Evolutionary conservation across 805 yeast genomes (phyloP).

Genomic region (Pichia kluyveri): DNA sequence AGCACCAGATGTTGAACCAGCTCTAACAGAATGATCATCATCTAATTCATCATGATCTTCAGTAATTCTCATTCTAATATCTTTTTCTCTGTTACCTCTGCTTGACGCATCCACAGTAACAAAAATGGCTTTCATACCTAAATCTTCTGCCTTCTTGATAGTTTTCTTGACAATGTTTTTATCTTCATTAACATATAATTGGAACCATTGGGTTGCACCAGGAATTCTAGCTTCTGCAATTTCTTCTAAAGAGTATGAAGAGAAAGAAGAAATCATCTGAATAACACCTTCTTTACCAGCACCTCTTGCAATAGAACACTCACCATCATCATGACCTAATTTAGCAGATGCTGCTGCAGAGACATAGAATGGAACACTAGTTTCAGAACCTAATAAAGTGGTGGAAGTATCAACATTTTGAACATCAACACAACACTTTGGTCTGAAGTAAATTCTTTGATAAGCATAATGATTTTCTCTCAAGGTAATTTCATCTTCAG

Average conservation of each 20-base stretch:
- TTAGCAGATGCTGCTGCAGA: conserved; percentile 89
- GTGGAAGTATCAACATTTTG: conserved; percentile 58
- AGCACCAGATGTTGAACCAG: conserved; percentile 81
- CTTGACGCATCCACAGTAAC: conserved; percentile 92
- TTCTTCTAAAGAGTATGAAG: conserved; percentile 83
- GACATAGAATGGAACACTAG: conserved; percentile 73
- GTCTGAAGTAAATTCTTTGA: conserved; percentile 82
- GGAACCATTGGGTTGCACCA: conserved; percentile 79
- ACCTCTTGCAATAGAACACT: conserved; percentile 74
- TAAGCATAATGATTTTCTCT: conserved; percentile 88
- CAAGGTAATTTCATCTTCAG: conserved; percentile 85
- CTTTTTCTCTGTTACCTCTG: conserved; percentile 80
- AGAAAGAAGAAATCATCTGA: conserved; percentile 90
- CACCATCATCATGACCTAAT: conserved; percentile 91
- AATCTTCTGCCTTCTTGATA: conserved; percentile 14
- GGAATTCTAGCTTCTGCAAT: conserved; percentile 60
- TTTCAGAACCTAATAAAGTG: conserved; percentile 61
- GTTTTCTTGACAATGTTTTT: conserved; percentile 29
- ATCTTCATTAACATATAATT: conserved; percentile 69
- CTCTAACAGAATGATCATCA: conserved; percentile 43
- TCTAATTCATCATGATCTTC: conserved; percentile 38
- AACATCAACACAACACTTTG: conserved; percentile 76
- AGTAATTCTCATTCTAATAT: conserved; percentile 21
- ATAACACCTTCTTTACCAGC: conserved; percentile 60
- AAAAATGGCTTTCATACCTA: conserved; percentile 61